Conservation (phyloP, 2,329 filamentous ascomycete species). For the Xylaria hypoxylon region DNA sequence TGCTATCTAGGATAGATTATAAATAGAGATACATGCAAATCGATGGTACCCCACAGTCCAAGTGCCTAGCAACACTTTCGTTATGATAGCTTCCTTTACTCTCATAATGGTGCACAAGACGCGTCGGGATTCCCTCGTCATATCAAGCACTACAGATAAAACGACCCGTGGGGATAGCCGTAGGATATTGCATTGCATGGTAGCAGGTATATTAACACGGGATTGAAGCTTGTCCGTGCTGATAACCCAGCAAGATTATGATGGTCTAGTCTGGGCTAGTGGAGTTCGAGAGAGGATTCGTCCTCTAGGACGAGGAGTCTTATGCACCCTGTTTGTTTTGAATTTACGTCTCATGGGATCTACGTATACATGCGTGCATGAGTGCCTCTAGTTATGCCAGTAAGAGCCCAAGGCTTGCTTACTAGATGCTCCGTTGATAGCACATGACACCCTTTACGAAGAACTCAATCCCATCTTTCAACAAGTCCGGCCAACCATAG, state of each 20-base stretch:
- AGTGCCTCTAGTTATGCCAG: not conserved
- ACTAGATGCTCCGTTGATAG: not conserved
- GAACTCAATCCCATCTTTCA: slow-evolving; percentile 12
- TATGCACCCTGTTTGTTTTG: not conserved
- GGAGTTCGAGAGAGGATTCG: not conserved
- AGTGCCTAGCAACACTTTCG: not conserved
- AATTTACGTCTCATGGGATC: not conserved
- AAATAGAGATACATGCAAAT: slow-evolving; percentile 22
- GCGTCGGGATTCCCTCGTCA: not conserved
- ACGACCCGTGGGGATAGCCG: not conserved
- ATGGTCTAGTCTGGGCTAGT: not conserved
- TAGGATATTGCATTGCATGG: not conserved
- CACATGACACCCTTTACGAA: slow-evolving; percentile 1
- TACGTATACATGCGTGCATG: not conserved
- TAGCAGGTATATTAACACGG: not conserved
- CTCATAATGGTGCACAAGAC: not conserved
- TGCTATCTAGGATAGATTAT: slow-evolving; percentile 18
- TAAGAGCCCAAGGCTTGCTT: not conserved
- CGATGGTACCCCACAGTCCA: slow-evolving; percentile 1
- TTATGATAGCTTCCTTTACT: not conserved
- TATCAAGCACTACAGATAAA: not conserved
- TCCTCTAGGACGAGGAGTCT: not conserved
- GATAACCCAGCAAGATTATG: not conserved
- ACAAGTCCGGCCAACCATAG: not conserved
- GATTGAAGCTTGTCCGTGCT: not conserved